phyloP scores from a whole-genome alignment of 2,329 filamentous ascomycete species.

The Penicillium sumatraense region DNA sequence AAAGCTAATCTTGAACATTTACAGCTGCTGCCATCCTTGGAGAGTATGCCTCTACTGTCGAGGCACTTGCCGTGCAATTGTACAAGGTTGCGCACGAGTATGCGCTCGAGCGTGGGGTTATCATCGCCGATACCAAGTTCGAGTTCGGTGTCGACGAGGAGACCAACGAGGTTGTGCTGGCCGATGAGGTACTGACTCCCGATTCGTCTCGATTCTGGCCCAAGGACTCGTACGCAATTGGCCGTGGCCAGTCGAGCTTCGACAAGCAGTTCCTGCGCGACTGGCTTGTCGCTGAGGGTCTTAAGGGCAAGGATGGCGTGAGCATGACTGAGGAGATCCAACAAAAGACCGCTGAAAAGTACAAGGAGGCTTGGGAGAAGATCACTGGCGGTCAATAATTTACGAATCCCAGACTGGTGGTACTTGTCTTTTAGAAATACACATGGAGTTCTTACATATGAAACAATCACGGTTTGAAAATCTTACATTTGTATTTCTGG shows the following conservation, averaged over 20 bases:
- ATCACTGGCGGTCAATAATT: conserved; percentile 62
- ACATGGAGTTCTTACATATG: background rate
- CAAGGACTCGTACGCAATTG: conserved; percentile 70
- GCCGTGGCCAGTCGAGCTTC: conserved; percentile 78
- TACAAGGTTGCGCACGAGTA: conserved; percentile 60
- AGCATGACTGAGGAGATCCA: conserved; percentile 74
- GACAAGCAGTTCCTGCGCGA: conserved; percentile 87
- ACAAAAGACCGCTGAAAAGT: conserved; percentile 70
- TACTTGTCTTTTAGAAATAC: background rate
- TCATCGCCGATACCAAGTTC: conserved; percentile 79
- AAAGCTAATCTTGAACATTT: conserved; percentile 10
- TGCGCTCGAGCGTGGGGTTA: conserved; percentile 64
- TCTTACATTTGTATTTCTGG: background rate
- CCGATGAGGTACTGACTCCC: conserved; percentile 86
- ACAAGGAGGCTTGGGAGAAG: conserved; percentile 74
- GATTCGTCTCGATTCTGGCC: conserved; percentile 89
- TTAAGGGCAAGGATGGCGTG: conserved; percentile 77
- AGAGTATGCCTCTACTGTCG: conserved; percentile 67
- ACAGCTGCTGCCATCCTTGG: conserved; percentile 66
- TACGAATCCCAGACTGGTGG: background rate
- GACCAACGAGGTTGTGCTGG: conserved; percentile 70
- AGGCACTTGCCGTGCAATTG: conserved; percentile 66
- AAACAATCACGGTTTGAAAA: background rate
- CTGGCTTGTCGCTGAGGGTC: conserved; percentile 73
- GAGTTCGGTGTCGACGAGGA: conserved; percentile 72